Evolutionary conservation across 345 rosid species (phyloP), one percentile per base, ranked within the genome.

Genomic region (Sonneratia caseolaris): DNA sequence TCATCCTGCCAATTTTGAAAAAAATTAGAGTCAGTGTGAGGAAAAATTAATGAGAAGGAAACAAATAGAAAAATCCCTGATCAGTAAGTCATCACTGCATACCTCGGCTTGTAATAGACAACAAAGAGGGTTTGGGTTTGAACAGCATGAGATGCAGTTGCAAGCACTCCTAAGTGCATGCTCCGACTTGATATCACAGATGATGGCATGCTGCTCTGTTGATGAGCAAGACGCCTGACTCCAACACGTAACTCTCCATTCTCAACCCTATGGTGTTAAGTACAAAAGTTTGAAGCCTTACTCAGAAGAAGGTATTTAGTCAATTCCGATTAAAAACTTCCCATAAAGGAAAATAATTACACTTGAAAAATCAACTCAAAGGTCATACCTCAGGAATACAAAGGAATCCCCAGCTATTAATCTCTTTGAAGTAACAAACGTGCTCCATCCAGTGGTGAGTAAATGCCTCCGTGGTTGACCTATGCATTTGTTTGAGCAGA

Each of bases 401-500:
- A 95, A 90, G 53, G 93, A 84, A 84, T 92, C 99, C 27, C 97
- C 92, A 4, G 97, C 93, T 43, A 84, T 92, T 75, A 95, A 80
- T 86, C 86, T 86, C 84, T 95, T 95, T 8, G 97, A 89, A 73
- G 97, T 82, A 67, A 95, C 97, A 78, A 92, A 95, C 3, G 93
- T 88, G 81, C 97, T 95, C 99, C 97, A 95, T 15, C 97, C 99
- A 4, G 97, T 92, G 24, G 97, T 92, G 64, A 95, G 87, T 78
- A 92, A 83, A 79, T 95, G 99, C 79, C 99, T 87, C 76, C 92
- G 82, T 32, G 98, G 98, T 76, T 89, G 93, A 69, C 98, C 98
- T 94, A 78, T 77, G 78, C 43, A 15, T 43, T 59, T 27, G 32
- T 27, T 27, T 27, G 32, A 21, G 61, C 32, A 64, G 64, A 65